These are phyloP conservation scores for Teunomyces pallodes DNA, from an alignment of 805 yeast species.

Conservation along the genomic window DNA sequence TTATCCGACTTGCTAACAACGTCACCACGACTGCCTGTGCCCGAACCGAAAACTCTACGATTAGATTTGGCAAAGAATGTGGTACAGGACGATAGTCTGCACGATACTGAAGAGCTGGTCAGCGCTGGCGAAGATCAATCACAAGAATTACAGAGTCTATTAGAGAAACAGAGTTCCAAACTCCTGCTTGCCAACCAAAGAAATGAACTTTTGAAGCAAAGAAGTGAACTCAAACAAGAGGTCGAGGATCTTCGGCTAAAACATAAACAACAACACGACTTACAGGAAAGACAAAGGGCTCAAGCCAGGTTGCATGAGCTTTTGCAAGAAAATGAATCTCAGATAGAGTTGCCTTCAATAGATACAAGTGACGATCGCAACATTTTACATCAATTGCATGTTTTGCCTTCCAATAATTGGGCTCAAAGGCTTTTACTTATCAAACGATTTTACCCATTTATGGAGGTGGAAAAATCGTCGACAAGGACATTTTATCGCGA, in stretches of 20 bases:
- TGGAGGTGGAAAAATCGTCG: conserved; percentile 16
- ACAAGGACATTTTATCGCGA: conserved; percentile 11
- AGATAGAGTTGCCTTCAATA: not conserved
- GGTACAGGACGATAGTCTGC: not conserved
- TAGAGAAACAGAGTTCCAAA: conserved; percentile 14
- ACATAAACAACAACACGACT: conserved; percentile 12
- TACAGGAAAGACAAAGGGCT: conserved; percentile 9
- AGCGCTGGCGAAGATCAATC: not conserved
- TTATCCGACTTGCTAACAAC: conserved; percentile 26
- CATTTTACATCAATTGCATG: conserved; percentile 26
- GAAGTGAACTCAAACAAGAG: conserved; percentile 13
- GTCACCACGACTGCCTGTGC: conserved; percentile 15
- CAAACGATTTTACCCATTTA: conserved; percentile 23
- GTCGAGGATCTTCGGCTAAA: conserved; percentile 16
- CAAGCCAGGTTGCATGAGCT: conserved; percentile 17
- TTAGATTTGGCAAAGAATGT: conserved; percentile 8
- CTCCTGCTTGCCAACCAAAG: conserved; percentile 12
- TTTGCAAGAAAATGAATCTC: conserved; percentile 16
- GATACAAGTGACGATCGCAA: conserved; percentile 15
- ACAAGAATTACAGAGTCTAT: conserved; percentile 1
- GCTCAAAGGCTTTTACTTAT: conserved; percentile 10
- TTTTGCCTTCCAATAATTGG: conserved; percentile 37
- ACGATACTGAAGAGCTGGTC: not conserved
- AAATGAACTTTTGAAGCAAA: conserved; percentile 16
- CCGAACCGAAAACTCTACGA: conserved; percentile 5